Conservation (phyloP, 2,329 filamentous ascomycete genomes). For the Fusarium proliferatum region DNA sequence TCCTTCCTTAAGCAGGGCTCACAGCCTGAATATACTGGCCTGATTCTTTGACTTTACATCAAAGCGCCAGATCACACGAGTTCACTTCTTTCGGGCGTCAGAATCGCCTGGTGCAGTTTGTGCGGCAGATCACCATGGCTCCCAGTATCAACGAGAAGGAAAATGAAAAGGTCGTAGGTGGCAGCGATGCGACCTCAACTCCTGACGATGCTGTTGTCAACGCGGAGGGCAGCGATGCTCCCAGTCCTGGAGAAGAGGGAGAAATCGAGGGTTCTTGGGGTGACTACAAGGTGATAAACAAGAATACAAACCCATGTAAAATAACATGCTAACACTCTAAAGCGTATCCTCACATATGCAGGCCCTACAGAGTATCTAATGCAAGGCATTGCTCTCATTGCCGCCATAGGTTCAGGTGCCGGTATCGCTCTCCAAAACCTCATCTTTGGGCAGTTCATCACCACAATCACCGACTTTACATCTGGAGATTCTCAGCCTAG, state of each 20-base stretch:
- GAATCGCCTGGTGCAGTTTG: not conserved
- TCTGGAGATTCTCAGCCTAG: constrained; percentile 39
- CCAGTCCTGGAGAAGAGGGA: constrained; percentile 13
- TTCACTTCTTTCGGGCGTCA: not conserved
- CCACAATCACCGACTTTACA: constrained; percentile 50
- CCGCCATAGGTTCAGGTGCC: constrained; percentile 52
- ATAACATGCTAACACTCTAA: constrained; percentile 8
- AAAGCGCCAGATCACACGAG: not conserved
- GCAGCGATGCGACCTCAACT: constrained; percentile 4
- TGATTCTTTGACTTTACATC: not conserved
- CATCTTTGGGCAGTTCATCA: constrained; percentile 54
- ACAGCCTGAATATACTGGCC: constrained; percentile 8
- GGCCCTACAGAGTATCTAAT: constrained; percentile 44
- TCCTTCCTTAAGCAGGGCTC: not conserved
- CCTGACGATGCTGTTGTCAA: constrained; percentile 17
- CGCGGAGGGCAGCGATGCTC: constrained; percentile 5
- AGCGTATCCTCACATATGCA: constrained; percentile 50
- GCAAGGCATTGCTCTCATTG: constrained; percentile 45
- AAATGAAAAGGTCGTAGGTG: constrained; percentile 20
- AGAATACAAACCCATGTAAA: not conserved
- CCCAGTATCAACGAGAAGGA: constrained; percentile 28
- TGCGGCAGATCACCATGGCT: constrained; percentile 17
- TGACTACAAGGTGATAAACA: constrained; percentile 37
- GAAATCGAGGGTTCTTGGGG: constrained; percentile 35
- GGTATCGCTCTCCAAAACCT: constrained; percentile 53